phyloP scores from a whole-genome alignment of 352 stramenopile species.

The Phytopythium chamaehyphon region DNA sequence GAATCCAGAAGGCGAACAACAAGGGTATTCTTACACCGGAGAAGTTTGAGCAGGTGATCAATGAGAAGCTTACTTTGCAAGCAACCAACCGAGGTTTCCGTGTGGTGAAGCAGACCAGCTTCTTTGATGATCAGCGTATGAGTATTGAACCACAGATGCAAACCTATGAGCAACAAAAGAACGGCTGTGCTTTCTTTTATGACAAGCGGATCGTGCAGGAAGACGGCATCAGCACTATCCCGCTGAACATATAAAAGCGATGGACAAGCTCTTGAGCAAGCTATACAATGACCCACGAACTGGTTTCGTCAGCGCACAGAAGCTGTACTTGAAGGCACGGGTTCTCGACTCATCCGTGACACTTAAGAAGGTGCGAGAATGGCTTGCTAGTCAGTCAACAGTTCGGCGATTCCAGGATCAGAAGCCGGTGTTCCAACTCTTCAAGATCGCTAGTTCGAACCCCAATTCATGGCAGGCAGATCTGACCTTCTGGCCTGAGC shows the following conservation, averaged over 20 bases:
- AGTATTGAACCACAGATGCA: no score
- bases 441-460: constrained; percentile 11
- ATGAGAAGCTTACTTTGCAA: no score
- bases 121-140: no score
- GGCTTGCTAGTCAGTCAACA: constrained; percentile 9
- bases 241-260: constrained; percentile 6
- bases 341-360: constrained; percentile 4
- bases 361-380: constrained; percentile 11
- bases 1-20: no score
- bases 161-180: constrained; percentile 19
- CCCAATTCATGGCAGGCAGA: constrained; percentile 22
- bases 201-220: constrained; percentile 12
- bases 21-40: no score
- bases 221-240: constrained; percentile 10
- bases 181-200: constrained; percentile 5
- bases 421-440: constrained; percentile 2
- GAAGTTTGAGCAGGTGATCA: no score
- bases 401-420: constrained; percentile 15
- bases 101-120: no score
- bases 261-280: constrained; percentile 1
- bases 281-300: constrained; percentile 9
- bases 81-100: no score
- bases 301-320: constrained; percentile 10
- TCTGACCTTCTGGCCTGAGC: constrained; percentile 11
- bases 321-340: constrained; percentile 13